Percentiles rank a stretch among this genome's conserved stretches.
phyloP scores from a whole-genome alignment of 2,329 filamentous ascomycete genomes.

The Fusarium sp. region DNA sequence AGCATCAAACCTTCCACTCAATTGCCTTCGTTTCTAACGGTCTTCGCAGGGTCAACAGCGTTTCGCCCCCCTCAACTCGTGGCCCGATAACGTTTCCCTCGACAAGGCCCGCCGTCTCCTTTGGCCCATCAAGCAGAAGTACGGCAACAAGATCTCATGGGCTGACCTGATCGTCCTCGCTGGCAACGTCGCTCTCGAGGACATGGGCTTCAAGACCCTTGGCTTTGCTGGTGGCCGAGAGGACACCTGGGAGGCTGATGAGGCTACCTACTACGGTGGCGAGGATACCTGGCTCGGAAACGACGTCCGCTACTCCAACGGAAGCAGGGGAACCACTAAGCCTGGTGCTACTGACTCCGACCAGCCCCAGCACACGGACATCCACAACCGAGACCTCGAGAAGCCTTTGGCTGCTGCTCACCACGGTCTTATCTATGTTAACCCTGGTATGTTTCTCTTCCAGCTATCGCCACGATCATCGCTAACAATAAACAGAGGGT shows the following conservation, averaged over 20 bases:
- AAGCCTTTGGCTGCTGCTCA: constrained; percentile 71
- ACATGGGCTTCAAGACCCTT: constrained; percentile 79
- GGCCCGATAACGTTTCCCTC: constrained; percentile 82
- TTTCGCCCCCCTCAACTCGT: constrained; percentile 84
- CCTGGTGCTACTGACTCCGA: constrained; percentile 29
- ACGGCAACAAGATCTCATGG: constrained; percentile 85
- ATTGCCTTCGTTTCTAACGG: background rate
- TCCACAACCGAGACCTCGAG: constrained; percentile 74
- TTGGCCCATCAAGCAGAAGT: constrained; percentile 86
- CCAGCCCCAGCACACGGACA: constrained; percentile 47
- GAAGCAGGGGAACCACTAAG: constrained; percentile 55
- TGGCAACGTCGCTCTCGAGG: constrained; percentile 81
- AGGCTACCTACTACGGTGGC: constrained; percentile 81
- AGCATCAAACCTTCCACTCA: background rate
- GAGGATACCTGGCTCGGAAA: constrained; percentile 80
- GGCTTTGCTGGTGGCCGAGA: constrained; percentile 78
- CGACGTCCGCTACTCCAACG: constrained; percentile 77
- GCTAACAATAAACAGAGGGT: constrained; percentile 73
- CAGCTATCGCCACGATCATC: background rate
- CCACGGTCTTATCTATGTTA: constrained; percentile 58
- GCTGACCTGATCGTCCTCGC: constrained; percentile 77
- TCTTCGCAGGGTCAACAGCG: constrained; percentile 72
- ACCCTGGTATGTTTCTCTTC: constrained; percentile 1
- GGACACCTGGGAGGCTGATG: constrained; percentile 80
- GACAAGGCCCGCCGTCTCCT: constrained; percentile 84